These are phyloP conservation scores for Geranium rotundifolium DNA, from an alignment of 345 rosid genomes.

Conservation along the genomic window DNA sequence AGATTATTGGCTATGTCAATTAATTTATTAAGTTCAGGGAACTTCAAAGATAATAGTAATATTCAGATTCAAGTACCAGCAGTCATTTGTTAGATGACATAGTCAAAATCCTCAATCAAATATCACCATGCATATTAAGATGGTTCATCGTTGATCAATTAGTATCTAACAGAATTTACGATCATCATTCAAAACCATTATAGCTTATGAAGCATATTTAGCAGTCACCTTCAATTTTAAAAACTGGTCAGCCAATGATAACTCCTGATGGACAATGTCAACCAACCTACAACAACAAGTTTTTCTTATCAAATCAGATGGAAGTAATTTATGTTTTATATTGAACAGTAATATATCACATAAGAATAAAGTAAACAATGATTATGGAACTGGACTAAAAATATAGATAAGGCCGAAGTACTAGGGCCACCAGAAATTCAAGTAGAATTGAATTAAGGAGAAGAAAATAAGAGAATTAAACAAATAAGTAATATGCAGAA, in stretches of 20 bases:
- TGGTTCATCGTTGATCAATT: background rate
- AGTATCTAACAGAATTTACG: no score
- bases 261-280: conserved; percentile 83
- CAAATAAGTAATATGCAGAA: background rate
- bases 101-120: background rate
- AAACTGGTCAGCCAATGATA: conserved; percentile 81
- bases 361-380: no score
- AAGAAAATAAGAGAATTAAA: background rate
- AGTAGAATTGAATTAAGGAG: background rate
- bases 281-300: conserved; percentile 45
- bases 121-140: background rate
- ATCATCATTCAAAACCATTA: background rate
- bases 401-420: no score
- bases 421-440: background rate
- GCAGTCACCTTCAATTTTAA: conserved; percentile 66
- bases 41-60: no score
- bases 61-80: background rate
- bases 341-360: background rate
- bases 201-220: background rate
- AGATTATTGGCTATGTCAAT: conserved; percentile 10
- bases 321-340: background rate
- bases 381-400: no score
- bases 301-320: background rate
- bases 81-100: no score
- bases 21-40: background rate